Conservation (phyloP, 2,329 filamentous ascomycete species). For the Aspergillus pseudonomiae region DNA sequence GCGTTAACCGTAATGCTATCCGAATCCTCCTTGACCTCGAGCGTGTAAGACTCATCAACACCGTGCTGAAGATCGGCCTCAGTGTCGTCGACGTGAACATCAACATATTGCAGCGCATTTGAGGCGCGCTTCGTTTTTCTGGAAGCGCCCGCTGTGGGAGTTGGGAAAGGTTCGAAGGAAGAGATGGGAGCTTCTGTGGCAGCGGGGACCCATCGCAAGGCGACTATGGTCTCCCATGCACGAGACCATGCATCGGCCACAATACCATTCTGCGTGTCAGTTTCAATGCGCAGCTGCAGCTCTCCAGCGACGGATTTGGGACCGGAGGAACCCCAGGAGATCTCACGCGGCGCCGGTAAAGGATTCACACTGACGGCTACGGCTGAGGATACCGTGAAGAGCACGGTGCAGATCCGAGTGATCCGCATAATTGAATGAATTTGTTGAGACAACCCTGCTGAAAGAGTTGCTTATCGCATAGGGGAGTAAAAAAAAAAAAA, state of each 20-base stretch:
- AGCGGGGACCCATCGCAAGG: slow-evolving; percentile 58
- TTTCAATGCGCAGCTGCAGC: slow-evolving; percentile 43
- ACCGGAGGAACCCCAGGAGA: slow-evolving; percentile 58
- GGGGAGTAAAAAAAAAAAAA: background rate
- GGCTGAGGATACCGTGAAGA: slow-evolving; percentile 38
- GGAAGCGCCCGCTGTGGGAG: slow-evolving; percentile 28
- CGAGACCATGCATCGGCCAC: slow-evolving; percentile 55
- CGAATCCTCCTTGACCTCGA: slow-evolving; percentile 47
- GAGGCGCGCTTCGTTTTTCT: slow-evolving; percentile 35
- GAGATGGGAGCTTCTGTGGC: slow-evolving; percentile 57
- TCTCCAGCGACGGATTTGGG: slow-evolving; percentile 46
- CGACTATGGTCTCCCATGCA: slow-evolving; percentile 50
- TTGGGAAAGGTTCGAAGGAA: slow-evolving; percentile 56
- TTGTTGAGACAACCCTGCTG: background rate
- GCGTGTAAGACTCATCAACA: slow-evolving; percentile 60
- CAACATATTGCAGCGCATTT: slow-evolving; percentile 45
- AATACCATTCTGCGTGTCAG: slow-evolving; percentile 34
- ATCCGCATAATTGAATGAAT: slow-evolving; percentile 29
- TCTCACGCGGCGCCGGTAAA: slow-evolving; percentile 56
- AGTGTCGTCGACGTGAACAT: slow-evolving; percentile 50
- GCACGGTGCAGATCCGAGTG: slow-evolving; percentile 26
- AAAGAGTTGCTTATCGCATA: too few species aligned
- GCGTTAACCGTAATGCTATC: slow-evolving; percentile 50
- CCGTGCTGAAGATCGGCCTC: slow-evolving; percentile 57
- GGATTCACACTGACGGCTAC: slow-evolving; percentile 55